Conservation (phyloP, 768 basidiomycete species). For the Hortiboletus campestris region DNA sequence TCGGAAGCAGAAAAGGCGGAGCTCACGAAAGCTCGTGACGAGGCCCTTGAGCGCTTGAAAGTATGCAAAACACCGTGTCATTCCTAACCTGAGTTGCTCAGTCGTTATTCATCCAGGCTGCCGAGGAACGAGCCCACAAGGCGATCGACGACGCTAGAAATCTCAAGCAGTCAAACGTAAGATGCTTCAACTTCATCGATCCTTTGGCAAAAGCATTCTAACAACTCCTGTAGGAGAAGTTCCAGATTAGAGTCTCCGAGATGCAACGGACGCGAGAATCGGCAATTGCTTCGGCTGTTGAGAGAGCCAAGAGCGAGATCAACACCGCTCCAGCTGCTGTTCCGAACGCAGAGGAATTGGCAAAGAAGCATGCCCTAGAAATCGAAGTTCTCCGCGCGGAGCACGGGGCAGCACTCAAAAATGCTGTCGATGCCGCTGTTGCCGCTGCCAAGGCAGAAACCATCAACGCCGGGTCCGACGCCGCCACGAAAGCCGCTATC, state of each 20-base stretch:
- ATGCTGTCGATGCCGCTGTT: constrained; percentile 49
- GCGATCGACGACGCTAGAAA: constrained; percentile 44
- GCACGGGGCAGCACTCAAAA: constrained; percentile 52
- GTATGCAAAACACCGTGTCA: constrained; percentile 33
- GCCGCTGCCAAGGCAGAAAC: constrained; percentile 38
- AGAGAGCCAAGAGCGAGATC: constrained; percentile 51
- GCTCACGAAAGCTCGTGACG: constrained; percentile 55
- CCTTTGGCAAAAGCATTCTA: background rate
- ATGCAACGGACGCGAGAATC: constrained; percentile 52
- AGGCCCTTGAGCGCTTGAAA: constrained; percentile 58
- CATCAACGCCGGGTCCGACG: constrained; percentile 28
- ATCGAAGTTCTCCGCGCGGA: constrained; percentile 53
- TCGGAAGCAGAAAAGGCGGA: constrained; percentile 64
- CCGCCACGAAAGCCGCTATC: constrained; percentile 45
- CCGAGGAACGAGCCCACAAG: constrained; percentile 45
- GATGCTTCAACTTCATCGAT: background rate
- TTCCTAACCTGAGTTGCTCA: background rate
- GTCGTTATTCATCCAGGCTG: constrained; percentile 28
- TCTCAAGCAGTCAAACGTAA: constrained; percentile 33
- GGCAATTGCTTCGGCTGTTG: constrained; percentile 56
- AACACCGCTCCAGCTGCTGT: constrained; percentile 21
- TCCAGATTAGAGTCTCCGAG: constrained; percentile 52
- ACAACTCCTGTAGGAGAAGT: constrained; percentile 51
- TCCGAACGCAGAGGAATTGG: constrained; percentile 37
- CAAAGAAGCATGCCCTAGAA: constrained; percentile 59